These are phyloP conservation scores for Peronospora tabacina DNA, from an alignment of 352 stramenopile species.

Conservation along the genomic window DNA sequence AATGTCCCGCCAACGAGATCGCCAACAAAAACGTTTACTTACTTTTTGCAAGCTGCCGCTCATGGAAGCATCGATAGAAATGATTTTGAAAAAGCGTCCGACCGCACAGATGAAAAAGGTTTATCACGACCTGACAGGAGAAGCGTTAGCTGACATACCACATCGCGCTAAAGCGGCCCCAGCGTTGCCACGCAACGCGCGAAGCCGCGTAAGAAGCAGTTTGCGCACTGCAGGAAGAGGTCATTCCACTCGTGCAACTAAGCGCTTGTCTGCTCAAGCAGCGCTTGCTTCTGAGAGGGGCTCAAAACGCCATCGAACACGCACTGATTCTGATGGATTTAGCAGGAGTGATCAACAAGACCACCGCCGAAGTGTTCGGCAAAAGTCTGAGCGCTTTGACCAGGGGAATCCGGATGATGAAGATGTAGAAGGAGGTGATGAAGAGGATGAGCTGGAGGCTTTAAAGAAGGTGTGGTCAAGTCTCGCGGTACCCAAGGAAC, in stretches of 20 bases:
- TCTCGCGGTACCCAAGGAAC: conserved; percentile 19
- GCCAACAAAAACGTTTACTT: conserved; percentile 73
- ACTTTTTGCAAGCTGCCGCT: conserved; percentile 51
- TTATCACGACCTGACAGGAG: conserved; percentile 52
- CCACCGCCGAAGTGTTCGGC: conserved; percentile 14
- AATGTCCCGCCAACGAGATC: conserved; percentile 77
- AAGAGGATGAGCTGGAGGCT: conserved; percentile 9
- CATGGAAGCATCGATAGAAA: conserved; percentile 60
- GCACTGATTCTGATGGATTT: conserved; percentile 17
- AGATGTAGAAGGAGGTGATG: conserved; percentile 6
- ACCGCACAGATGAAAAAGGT: conserved; percentile 61
- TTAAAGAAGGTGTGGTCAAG: conserved; percentile 20
- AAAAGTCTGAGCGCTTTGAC: conserved; percentile 19
- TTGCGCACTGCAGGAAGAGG: conserved; percentile 9
- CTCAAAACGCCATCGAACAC: conserved; percentile 26
- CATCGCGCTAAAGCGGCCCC: conserved; percentile 23
- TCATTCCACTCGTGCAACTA: conserved; percentile 11
- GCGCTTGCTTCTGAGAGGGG: conserved; percentile 14
- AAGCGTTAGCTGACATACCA: conserved; percentile 43
- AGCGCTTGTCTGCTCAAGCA: conserved; percentile 10
- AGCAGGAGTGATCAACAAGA: conserved; percentile 10
- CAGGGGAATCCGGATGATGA: conserved; percentile 16
- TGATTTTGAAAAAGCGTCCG: conserved; percentile 71
- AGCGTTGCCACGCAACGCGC: conserved; percentile 15
- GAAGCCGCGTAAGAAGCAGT: conserved; percentile 21